phyloP scores from a whole-genome alignment of 208 protist species.

The Dictyostelium gargantuum region DNA sequence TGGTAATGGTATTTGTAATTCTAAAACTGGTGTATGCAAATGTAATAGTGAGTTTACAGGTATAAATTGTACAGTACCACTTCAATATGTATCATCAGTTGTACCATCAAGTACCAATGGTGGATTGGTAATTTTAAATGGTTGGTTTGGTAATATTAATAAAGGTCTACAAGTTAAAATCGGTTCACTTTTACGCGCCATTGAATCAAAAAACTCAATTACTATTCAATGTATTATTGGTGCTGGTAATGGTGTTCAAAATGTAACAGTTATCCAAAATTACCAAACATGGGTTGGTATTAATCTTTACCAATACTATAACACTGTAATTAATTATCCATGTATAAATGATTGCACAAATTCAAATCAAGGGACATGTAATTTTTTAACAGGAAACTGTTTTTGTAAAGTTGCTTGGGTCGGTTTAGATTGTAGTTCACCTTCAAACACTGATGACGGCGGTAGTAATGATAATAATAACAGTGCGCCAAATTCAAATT shows the following conservation, averaged over 20 bases:
- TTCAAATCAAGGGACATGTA: background rate
- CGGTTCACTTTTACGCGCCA: background rate
- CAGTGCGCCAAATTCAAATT: background rate
- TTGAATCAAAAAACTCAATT: background rate
- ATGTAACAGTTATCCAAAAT: background rate
- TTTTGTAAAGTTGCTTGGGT: background rate
- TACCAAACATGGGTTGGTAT: background rate
- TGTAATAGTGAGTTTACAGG: background rate
- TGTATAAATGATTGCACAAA: background rate
- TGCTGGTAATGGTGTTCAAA: background rate
- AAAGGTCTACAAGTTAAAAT: background rate
- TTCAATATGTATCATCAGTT: background rate
- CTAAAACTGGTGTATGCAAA: background rate
- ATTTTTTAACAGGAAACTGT: background rate
- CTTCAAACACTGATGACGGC: background rate
- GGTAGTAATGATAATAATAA: background rate
- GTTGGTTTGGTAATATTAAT: background rate
- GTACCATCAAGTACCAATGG: background rate
- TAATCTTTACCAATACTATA: background rate
- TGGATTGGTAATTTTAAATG: background rate
- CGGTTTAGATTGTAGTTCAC: background rate
- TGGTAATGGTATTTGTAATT: background rate
- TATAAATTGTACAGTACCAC: background rate
- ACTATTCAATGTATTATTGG: background rate
- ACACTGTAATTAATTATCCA: background rate